Evolutionary conservation across 495 filamentous ascomycete genomes (phyloP), one percentile per base, ranked within the genome.

Genomic region (Ascobolus immersus): DNA sequence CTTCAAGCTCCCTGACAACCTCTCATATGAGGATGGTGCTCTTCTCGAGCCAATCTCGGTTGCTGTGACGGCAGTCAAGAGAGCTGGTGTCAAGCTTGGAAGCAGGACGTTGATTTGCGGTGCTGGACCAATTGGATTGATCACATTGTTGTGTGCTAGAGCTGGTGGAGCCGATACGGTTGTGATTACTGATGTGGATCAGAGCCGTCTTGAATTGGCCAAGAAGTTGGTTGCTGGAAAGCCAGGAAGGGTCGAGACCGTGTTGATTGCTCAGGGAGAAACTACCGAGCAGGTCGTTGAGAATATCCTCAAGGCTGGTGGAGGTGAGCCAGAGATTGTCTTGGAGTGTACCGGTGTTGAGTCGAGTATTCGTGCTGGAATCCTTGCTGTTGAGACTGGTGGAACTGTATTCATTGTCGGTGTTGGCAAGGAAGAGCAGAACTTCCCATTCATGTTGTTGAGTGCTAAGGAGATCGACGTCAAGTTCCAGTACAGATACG

Each of bases 281-380:
- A 61, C 62, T 15, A 61, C 72, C n/a, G 73, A 84, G 52, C 64
- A 80, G 39, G 63, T 65, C 23, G 77, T 69, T 0, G 61, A 60
- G 36, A 60, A 58, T 11, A 69, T 89, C 21, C 63, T 79, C 21
- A 53, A 58, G 40, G 54, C 61, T 17, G 71, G 72, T 10, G 70
- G 71, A 13, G 59, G 78, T 44, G 69, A 81, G 51, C 77, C 78
- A 0, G 66, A 71, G 17, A 52, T 89, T 21, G 73, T 66, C 14
- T 50, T 93, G 48, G 81, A 93, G 56, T 93, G 81, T 56, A 90
- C 81, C 0, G 81, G 81, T 17, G 78, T 86, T n/a, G 79, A 91
- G 58, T 77, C 70, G 55, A 76, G 69, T 49, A 71, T 93, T 45
- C 65, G 67, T 14, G 65, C 77, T 21, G 77, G 79, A 28, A 81